Conservation (phyloP, 495 filamentous ascomycete species). For the Podospora didyma region DNA sequence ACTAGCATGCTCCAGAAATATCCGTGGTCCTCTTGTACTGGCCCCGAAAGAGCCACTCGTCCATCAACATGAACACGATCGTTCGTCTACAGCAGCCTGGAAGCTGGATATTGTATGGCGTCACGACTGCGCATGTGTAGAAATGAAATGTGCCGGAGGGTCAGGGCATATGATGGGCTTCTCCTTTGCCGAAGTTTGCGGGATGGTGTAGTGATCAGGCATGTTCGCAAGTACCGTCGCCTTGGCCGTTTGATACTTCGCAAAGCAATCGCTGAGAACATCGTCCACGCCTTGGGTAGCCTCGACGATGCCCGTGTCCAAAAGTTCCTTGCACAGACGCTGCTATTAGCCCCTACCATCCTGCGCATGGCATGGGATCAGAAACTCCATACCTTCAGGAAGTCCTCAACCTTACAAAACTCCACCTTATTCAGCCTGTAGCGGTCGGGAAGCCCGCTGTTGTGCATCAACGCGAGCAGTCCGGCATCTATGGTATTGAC, state of each 20-base stretch:
- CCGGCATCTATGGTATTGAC: constrained; percentile 47
- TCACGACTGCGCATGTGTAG: not conserved
- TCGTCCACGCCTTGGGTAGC: constrained; percentile 34
- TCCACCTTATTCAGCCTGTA: constrained; percentile 43
- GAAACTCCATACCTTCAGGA: constrained; percentile 30
- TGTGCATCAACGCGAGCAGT: constrained; percentile 46
- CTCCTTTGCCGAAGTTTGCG: not conserved
- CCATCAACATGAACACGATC: not conserved
- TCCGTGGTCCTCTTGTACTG: not conserved
- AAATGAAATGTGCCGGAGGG: constrained; percentile 11
- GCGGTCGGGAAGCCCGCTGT: constrained; percentile 47
- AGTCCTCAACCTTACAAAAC: constrained; percentile 42
- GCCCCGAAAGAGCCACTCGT: not conserved
- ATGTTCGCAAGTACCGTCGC: constrained; percentile 40
- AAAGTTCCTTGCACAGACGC: constrained; percentile 24
- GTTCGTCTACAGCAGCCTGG: not conserved
- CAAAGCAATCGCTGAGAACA: constrained; percentile 35
- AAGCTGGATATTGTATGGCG: not conserved
- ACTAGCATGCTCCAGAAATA: constrained; percentile 14
- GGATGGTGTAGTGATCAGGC: constrained; percentile 33
- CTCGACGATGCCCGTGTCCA: constrained; percentile 42
- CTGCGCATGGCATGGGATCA: too few species aligned
- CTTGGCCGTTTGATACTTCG: constrained; percentile 36
- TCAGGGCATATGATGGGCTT: constrained; percentile 13
- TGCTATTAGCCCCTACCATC: not conserved